Evolutionary conservation across 768 basidiomycete genomes (phyloP).

Genomic region (Boletus tomentosulus): DNA sequence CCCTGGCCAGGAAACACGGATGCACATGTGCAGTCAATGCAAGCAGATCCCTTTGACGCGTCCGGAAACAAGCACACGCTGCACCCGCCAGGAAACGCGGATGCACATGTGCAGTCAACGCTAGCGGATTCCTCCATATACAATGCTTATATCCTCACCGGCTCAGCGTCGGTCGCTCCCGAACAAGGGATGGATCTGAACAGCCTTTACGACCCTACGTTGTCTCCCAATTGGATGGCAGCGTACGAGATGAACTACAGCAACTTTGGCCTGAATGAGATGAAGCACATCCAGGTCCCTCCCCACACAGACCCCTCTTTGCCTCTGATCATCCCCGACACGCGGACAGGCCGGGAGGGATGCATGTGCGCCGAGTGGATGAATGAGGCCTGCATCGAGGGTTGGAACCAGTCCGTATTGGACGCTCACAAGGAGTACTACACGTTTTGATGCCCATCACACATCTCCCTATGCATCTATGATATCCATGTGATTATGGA

Average conservation of each 20-base stretch:
- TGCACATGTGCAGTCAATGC: background rate
- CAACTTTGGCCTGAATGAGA: background rate
- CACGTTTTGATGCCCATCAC: background rate
- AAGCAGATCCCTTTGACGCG: background rate
- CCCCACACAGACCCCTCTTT: background rate
- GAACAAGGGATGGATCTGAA: background rate
- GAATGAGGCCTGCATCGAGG: constrained; percentile 10
- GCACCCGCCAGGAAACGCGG: background rate
- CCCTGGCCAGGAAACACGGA: background rate
- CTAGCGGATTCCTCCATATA: background rate
- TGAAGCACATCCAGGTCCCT: background rate
- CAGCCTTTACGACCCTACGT: background rate
- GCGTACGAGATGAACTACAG: constrained; percentile 8
- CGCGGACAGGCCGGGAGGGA: constrained; percentile 1
- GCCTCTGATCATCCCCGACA: background rate
- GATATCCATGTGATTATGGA: background rate
- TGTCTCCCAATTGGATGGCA: constrained; percentile 9
- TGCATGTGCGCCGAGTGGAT: constrained; percentile 23
- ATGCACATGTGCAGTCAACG: no score
- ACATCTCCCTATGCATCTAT: background rate
- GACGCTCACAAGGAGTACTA: background rate
- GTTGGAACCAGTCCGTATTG: constrained; percentile 12
- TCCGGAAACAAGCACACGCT: background rate
- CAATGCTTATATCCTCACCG: background rate
- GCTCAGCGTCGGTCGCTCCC: background rate